Evolutionary conservation across 148 eudicot species (phyloP).

Genomic region (Rhododendron mucronatum): DNA sequence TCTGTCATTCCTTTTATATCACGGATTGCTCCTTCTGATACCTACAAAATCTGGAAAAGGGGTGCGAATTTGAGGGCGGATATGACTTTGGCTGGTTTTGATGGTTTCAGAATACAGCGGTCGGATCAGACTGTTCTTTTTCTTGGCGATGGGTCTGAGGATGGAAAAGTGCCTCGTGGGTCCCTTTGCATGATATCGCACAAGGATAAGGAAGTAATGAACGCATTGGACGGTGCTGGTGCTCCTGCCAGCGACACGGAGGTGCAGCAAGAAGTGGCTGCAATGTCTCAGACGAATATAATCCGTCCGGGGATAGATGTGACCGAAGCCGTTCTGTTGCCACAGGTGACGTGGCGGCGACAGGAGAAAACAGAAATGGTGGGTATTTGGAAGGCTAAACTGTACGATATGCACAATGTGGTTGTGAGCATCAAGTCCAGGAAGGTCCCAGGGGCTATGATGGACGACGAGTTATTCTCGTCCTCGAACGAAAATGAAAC

Average conservation of each 20-base stretch:
- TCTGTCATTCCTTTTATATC: conserved; percentile 89
- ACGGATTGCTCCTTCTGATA: conserved; percentile 88
- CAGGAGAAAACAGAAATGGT: conserved; percentile 77
- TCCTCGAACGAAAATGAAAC: conserved; percentile 59
- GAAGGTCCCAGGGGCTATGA: conserved; percentile 89
- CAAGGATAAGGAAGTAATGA: conserved; percentile 80
- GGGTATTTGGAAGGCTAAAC: conserved; percentile 84
- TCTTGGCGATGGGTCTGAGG: conserved; percentile 91
- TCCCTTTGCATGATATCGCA: conserved; percentile 71
- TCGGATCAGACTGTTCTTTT: conserved; percentile 83
- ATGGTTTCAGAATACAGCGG: conserved; percentile 88
- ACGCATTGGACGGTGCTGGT: conserved; percentile 84
- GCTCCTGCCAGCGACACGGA: conserved; percentile 65
- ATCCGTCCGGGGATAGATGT: conserved; percentile 89
- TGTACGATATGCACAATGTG: conserved; percentile 90
- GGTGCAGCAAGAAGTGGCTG: conserved; percentile 67
- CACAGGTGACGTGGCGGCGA: conserved; percentile 76
- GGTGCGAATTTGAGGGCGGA: conserved; percentile 93
- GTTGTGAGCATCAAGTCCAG: conserved; percentile 84
- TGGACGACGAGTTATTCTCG: conserved; percentile 69
- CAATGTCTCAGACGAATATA: conserved; percentile 82
- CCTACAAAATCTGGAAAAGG: conserved; percentile 86
- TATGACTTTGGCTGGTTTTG: conserved; percentile 94
- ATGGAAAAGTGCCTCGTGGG: conserved; percentile 75
- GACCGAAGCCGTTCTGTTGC: conserved; percentile 82